Percentiles rank a stretch among this genome's conserved stretches.
Evolutionary conservation across 1,284 basidiomycete genomes (phyloP).

Genomic region (Apiotrichum gracile): DNA sequence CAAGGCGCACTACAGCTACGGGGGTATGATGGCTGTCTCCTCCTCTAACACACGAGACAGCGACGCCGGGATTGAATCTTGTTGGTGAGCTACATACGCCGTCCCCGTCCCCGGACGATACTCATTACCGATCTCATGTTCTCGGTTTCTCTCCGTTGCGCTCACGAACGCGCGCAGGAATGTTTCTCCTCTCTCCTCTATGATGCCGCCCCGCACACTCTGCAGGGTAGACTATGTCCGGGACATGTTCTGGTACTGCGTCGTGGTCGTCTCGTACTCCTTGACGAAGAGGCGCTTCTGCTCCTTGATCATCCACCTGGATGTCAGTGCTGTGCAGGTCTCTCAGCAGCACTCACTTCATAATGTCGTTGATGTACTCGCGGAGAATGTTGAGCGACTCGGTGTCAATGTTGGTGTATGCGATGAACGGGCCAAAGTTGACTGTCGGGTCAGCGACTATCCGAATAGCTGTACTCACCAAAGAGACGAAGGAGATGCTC

Average conservation of each 20-base stretch:
- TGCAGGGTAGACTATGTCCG: constrained; percentile 28
- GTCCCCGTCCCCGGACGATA: too few relatives aligned
- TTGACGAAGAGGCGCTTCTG: constrained; percentile 47
- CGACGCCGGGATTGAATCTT: too few relatives aligned
- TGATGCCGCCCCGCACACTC: not conserved
- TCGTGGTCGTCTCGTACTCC: constrained; percentile 48
- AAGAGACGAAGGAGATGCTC: constrained; percentile 90
- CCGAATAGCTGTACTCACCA: constrained; percentile 54
- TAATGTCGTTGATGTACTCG: constrained; percentile 84
- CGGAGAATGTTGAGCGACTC: constrained; percentile 76
- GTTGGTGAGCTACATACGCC: too few relatives aligned
- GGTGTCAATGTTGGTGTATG: constrained; percentile 81
- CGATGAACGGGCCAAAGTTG: constrained; percentile 66
- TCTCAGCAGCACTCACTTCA: constrained; percentile 58
- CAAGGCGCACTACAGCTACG: not conserved
- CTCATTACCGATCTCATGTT: not conserved
- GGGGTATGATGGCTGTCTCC: not conserved
- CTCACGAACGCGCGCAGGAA: too few relatives aligned
- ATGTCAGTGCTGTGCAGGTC: not conserved
- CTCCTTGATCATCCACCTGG: constrained; percentile 50
- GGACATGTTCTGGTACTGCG: constrained; percentile 46
- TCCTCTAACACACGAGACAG: too few relatives aligned
- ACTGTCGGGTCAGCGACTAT: constrained; percentile 42
- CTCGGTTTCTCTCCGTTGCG: too few relatives aligned
- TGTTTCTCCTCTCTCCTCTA: too few relatives aligned